These are phyloP conservation scores for Cinnamomum chago DNA, from an alignment of 164 flowering plant genomes.

Conservation along the genomic window DNA sequence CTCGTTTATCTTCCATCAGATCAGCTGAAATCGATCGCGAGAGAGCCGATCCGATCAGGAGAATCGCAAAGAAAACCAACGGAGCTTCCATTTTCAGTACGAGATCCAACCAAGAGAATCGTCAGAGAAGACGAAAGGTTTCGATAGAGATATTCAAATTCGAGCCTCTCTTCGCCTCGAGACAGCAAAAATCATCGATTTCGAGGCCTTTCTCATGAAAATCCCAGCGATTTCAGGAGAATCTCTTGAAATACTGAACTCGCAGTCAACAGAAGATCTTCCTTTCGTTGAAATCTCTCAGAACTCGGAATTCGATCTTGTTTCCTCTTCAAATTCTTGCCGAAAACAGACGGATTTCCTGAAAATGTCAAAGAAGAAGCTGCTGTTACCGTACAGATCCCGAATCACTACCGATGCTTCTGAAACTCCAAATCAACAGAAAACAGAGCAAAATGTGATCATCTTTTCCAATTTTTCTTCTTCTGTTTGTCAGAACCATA, in stretches of 20 bases:
- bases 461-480: too few species aligned
- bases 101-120: not conserved
- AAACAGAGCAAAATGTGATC: not conserved
- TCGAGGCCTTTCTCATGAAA: not conserved
- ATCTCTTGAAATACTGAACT: not conserved
- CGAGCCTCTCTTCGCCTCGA: not conserved
- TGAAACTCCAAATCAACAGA: not conserved
- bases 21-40: not conserved
- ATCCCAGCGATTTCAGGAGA: not conserved
- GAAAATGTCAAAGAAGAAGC: not conserved
- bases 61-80: constrained; percentile 7
- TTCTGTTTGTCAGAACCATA: too few species aligned
- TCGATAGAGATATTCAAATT: not conserved
- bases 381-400: not conserved
- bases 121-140: not conserved
- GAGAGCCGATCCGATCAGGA: constrained; percentile 6
- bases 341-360: not conserved
- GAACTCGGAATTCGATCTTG: not conserved
- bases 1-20: constrained; percentile 55
- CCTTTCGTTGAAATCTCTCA: not conserved
- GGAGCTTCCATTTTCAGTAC: constrained; percentile 6
- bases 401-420: not conserved
- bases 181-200: not conserved
- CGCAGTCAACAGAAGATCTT: not conserved
- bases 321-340: not conserved